These are phyloP conservation scores for Rhodotorula paludigena DNA, from an alignment of 768 basidiomycete genomes.

Conservation along the genomic window DNA sequence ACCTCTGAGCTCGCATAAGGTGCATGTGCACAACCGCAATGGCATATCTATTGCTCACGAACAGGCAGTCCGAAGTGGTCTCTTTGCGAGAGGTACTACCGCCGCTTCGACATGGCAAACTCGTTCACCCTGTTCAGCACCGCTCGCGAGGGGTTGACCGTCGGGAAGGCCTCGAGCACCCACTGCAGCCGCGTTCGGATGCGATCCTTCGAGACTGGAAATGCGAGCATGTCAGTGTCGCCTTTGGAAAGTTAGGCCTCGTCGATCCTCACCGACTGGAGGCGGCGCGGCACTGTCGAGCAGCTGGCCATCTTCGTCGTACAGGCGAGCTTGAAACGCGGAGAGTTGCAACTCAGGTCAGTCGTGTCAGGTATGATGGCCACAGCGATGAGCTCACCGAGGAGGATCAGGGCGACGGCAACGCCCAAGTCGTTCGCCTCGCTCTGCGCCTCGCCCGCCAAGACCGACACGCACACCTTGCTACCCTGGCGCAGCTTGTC, in stretches of 20 bases:
- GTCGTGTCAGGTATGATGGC: accelerated
- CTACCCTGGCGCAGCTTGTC: constrained; percentile 45
- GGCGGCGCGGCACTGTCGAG: neutral
- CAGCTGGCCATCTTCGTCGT: constrained; percentile 54
- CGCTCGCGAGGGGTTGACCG: constrained; percentile 73
- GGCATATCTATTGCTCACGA: no score
- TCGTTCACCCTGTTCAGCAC: constrained; percentile 76
- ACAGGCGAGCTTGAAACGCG: constrained; percentile 48
- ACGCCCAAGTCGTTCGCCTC: constrained; percentile 62
- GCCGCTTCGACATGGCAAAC: constrained; percentile 54
- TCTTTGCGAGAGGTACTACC: neutral
- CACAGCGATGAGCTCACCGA: constrained; percentile 19
- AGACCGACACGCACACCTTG: constrained; percentile 48
- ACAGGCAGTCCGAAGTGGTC: no score
- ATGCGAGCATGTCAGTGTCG: neutral
- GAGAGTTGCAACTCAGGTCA: no score
- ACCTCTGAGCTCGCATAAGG: constrained; percentile 25
- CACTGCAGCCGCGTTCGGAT: constrained; percentile 75
- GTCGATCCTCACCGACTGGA: neutral
- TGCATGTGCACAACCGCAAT: no score
- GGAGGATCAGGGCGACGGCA: constrained; percentile 57
- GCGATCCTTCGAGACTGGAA: constrained; percentile 55
- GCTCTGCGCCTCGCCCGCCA: constrained; percentile 58
- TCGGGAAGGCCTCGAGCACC: constrained; percentile 64
- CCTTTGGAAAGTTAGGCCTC: no score